Base-by-base conservation (phyloP, 2,329 filamentous ascomycete species). In the Diaporthe sp. region DNA sequence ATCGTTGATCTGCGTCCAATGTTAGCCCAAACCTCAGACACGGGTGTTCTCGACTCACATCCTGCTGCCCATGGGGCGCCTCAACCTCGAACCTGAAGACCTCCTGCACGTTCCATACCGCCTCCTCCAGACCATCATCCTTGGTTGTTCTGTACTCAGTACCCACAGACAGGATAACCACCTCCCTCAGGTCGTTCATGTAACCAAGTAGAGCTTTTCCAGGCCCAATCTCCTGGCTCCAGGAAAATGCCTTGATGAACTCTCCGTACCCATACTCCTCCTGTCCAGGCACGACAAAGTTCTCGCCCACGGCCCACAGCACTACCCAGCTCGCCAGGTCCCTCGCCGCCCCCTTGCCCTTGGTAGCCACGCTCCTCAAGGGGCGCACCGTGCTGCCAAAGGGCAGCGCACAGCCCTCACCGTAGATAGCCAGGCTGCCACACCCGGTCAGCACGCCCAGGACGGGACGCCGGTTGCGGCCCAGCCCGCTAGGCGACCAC, bases 401-500 rank as follows among this genome's bases (percentile, higher is more conserved):
- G 2, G 75, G 75, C 28, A 72, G 39, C 70, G 80, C 73, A 2
- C 79, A 78, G n/a, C 83, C 82, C 79, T 92, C 90, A 25, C 90
- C 90, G 60, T 91, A 87, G 22, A 89, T 82, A 22, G 87, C 83
- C 34, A 92, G 78, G 67, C 84, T 83, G 1, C 90, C 90, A 1
- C 85, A 86, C 12, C 88, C 88, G 1, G 87, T 87, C 77, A 91
- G 80, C 5, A 88, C 87, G 20, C 84, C 86, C 47, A 92, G 82
- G 7, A 91, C 85, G 0, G 90, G 86, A 1, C 90, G 85, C 10
- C 85, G 80, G 78, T 91, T 90, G 55, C 86, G 85, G 1, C 90
- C 90, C n/a, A 92, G 81, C 2, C 88, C 89, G n/a, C 82, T 82
- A 0, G 90, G 90, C n/a, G 90, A 91, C 90, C 90, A 92, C 65